Percentiles rank a stretch among this genome's conserved stretches.
phyloP scores from a whole-genome alignment of 1,284 basidiomycete genomes.

The Exobasidium cylindrosporum region DNA sequence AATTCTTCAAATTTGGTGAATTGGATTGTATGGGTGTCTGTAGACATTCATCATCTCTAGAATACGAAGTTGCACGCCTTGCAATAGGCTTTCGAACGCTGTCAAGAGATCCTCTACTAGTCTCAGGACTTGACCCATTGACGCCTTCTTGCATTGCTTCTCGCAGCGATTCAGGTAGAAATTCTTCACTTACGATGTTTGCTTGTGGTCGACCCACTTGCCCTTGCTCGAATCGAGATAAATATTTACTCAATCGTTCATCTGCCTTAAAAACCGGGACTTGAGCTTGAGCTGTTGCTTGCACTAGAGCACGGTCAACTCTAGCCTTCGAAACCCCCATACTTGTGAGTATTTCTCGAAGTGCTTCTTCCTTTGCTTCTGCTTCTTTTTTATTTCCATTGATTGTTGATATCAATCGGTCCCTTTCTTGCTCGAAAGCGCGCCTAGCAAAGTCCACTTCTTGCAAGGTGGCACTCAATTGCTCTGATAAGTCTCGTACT shows the following conservation, averaged over 20 bases:
- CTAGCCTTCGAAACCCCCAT: constrained; percentile 10
- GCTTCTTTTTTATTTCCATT: background rate
- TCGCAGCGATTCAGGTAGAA: constrained; percentile 33
- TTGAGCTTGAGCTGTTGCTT: constrained; percentile 9
- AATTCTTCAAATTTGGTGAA: background rate
- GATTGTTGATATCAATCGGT: background rate
- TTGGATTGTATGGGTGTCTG: background rate
- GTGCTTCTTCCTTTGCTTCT: constrained; percentile 10
- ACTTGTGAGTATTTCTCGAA: constrained; percentile 4
- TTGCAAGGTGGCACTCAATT: background rate
- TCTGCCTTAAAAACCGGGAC: constrained; percentile 12
- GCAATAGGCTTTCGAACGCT: constrained; percentile 19
- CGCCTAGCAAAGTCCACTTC: constrained; percentile 1
- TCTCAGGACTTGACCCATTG: background rate
- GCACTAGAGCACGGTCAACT: background rate
- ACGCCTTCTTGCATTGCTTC: constrained; percentile 38
- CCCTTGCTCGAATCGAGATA: background rate
- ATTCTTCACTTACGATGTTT: background rate
- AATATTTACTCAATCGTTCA: constrained; percentile 7
- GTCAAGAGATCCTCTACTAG: constrained; percentile 29
- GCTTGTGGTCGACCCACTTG: background rate
- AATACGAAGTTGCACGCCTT: constrained; percentile 22
- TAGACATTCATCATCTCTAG: constrained; percentile 7
- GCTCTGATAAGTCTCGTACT: background rate
- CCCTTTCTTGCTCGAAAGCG: constrained; percentile 1